Evolutionary conservation across 305 asterid species (phyloP), one percentile per base, ranked within the genome.

Genomic region (Petunia hybrid): DNA sequence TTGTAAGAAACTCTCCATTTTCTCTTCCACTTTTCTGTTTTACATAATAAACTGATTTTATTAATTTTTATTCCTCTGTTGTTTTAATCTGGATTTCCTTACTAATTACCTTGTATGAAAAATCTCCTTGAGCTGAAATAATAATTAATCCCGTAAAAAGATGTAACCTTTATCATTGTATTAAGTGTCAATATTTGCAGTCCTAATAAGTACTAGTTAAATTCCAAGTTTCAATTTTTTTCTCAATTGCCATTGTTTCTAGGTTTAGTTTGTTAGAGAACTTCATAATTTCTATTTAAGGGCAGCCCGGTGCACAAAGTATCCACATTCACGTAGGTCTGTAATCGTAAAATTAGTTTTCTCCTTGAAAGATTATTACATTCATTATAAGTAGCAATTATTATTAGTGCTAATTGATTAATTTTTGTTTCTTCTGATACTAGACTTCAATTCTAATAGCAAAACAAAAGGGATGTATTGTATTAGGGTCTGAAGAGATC

Each of bases 1-100:
- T 74, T 8, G 79, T 74, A 74, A 74, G 48, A 74, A 53, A 51
- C 38, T 53, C 79, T 74, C 8, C 78, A 51, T 51, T 36, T 51
- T 36, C 2, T 31, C 5, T 51, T 31, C 78, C 5, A 5, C 2
- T 51, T 6, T 3, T 2, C 35, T 35, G 10, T 51, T 51, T 74
- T 51, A 74, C 3, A n/a, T 1, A 5, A 6, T 51, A 51, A 51
- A 51, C 1, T 53, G 35, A 2, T 53, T 4, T 4, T 36, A 6
- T 51, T 14, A 53, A 10, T 36, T 53, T 74, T 74, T 53, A 36
- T 38, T 51, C 46, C 8, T 48, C 2, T 6, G 6, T 74, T 74
- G 10, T 39, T 10, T 53, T 74, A 51, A 48, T 36, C 62, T 73
- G 10, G 57, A 12, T 8, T 51, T 51, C 9, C 57, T 2, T 53